A percentile compares a stretch with the other conserved stretches of the same genome.
Evolutionary conservation across 2,329 filamentous ascomycete genomes (phyloP).

Genomic region (Ascochyta fabae): DNA sequence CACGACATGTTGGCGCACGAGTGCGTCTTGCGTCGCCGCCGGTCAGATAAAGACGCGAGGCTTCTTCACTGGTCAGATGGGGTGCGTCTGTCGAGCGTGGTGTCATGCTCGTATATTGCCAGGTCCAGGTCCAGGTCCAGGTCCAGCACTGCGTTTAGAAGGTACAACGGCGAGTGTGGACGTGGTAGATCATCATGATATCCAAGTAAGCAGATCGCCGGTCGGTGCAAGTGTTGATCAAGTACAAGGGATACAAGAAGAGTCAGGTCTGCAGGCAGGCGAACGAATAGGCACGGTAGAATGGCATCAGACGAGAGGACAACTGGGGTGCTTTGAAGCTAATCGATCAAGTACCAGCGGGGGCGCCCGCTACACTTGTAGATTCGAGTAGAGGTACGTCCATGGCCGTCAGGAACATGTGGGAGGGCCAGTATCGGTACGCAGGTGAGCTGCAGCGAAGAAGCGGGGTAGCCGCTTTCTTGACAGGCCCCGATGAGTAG

Average conservation of each 20-base stretch:
- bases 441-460: constrained; percentile 33
- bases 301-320: constrained; percentile 40
- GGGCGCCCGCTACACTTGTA: constrained; percentile 28
- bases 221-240: constrained; percentile 47
- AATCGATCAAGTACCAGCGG: constrained; percentile 42
- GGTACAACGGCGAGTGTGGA: constrained; percentile 39
- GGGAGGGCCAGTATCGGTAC: constrained; percentile 38
- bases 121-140: background rate
- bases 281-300: constrained; percentile 44
- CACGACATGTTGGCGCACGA: constrained; percentile 47
- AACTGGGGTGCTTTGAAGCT: constrained; percentile 39
- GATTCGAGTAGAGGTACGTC: constrained; percentile 38
- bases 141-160: constrained; percentile 39
- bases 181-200: constrained; percentile 49
- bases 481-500: constrained; percentile 33
- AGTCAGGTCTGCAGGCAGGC: constrained; percentile 43
- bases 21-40: constrained; percentile 27
- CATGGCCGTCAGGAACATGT: constrained; percentile 8
- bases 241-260: constrained; percentile 49
- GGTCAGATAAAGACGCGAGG: constrained; percentile 31
- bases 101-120: constrained; percentile 46
- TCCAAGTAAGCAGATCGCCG: constrained; percentile 45
- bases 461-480: constrained; percentile 45
- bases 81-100: constrained; percentile 33
- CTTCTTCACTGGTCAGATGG: constrained; percentile 40